Conservation (phyloP, 257 asterid species). For the Galeopsis tetrahit region DNA sequence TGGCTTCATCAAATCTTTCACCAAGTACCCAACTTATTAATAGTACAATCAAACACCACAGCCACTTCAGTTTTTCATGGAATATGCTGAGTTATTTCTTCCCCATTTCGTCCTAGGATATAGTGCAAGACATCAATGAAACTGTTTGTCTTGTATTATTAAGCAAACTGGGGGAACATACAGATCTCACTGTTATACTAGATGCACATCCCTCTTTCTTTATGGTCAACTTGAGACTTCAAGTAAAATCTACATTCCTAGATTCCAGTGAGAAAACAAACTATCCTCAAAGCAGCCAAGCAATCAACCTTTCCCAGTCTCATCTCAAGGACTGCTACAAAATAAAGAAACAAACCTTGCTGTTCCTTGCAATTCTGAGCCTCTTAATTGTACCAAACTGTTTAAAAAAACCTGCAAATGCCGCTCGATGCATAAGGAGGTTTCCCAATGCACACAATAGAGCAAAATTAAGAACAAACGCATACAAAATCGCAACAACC, state of each 20-base stretch:
- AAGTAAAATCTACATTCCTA: neutral
- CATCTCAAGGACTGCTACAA: neutral
- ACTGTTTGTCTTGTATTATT: neutral
- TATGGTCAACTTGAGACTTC: neutral
- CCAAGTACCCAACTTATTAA: neutral
- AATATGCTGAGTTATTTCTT: neutral
- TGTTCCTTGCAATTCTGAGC: slow-evolving; percentile 83
- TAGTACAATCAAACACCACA: neutral
- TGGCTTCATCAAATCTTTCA: neutral
- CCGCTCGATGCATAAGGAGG: neutral
- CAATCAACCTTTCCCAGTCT: neutral
- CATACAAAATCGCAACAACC: neutral
- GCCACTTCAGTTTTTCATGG: neutral
- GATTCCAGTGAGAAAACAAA: neutral
- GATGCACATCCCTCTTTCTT: neutral
- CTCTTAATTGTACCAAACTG: slow-evolving; percentile 90
- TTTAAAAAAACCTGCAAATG: slow-evolving; percentile 82
- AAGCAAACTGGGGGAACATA: neutral
- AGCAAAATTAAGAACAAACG: neutral
- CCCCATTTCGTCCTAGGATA: neutral
- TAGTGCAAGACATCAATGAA: neutral
- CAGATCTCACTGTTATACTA: neutral
- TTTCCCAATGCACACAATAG: neutral
- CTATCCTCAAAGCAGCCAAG: neutral
- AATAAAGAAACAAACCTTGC: slow-evolving; percentile 61